Base-by-base conservation (phyloP, 306 rosid genomes). In the Prosopis cineraria region DNA sequence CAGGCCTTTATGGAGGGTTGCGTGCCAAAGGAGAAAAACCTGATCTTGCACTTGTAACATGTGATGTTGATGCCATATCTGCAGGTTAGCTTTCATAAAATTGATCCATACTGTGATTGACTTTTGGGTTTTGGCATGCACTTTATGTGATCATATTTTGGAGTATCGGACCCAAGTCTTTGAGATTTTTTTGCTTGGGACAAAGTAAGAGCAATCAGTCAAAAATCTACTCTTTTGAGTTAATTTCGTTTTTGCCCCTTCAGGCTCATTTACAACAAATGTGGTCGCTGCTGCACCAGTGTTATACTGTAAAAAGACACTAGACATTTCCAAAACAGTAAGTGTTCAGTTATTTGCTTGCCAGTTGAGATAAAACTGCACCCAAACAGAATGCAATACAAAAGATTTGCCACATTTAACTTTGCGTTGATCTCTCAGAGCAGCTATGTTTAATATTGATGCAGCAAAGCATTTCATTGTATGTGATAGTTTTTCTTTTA, bases 261-360 rank as follows among this genome's bases (percentile, higher is more conserved):
- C 79, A 94, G 98, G 97, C 20, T 79, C 89, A n/a, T 95, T 95
- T 82, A 95, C 98, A 0, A 89, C 90, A 43, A 95, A 95, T 78
- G 90, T 90, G 82, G 99, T 95, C 66, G 97, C 98, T 8, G 98
- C 99, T 75, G 99, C 99, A 11, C 99, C 99, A 0, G 98, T 95
- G 29, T 72, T 95, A n/a, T 93, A 89, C 82, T 93, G 98, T 85
- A 90, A 90, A 83, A 76, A 36, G 24, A 72, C 58, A 1, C 72
- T 92, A 13, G 80, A 87, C 48, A 43, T 80, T 73, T 89, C 90
- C 24, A 67, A 86, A 78, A 94, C 92, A 36, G 98, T 94, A 80
- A 33, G 2, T 45, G 63, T 41, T 30, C 6, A 59, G 29, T 34
- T 80, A 45, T 65, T 72, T 68, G 27, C 30, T 74, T 77, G 44